Conservation (phyloP, 2,329 filamentous ascomycete genomes). For the Claviceps capensis region DNA sequence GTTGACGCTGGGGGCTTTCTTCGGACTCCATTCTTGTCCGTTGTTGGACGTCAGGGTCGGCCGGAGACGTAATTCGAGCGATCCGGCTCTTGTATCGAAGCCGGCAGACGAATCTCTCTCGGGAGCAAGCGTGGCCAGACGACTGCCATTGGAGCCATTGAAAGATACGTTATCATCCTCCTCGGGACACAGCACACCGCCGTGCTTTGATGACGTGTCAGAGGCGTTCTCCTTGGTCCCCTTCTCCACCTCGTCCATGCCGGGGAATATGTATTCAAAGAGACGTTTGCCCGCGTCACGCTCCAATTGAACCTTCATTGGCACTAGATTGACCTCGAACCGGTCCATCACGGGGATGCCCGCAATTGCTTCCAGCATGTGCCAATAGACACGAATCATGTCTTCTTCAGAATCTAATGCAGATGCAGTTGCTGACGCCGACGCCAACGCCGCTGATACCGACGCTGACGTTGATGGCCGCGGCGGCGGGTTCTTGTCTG, state of each 20-base stretch:
- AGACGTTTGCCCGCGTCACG: conserved; percentile 82
- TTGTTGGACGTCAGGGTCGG: conserved; percentile 60
- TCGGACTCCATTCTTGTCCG: conserved; percentile 19
- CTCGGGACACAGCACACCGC: conserved; percentile 7
- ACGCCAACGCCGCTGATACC: neutral
- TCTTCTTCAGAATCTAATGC: conserved; percentile 38
- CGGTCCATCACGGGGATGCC: conserved; percentile 95
- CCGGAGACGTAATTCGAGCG: conserved; percentile 67
- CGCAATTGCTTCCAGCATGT: conserved; percentile 95
- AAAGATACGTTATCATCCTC: conserved; percentile 32
- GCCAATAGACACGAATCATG: conserved; percentile 92
- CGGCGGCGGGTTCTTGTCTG: conserved; percentile 30
- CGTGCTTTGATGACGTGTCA: conserved; percentile 36
- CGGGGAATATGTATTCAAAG: conserved; percentile 96
- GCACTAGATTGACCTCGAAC: conserved; percentile 88
- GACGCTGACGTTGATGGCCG: neutral
- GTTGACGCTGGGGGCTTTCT: conserved; percentile 36
- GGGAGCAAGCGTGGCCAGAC: conserved; percentile 21
- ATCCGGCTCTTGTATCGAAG: conserved; percentile 52
- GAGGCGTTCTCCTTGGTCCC: conserved; percentile 40
- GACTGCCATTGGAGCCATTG: conserved; percentile 22
- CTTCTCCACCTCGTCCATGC: conserved; percentile 48
- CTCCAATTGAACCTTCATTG: conserved; percentile 86
- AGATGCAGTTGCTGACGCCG: conserved; percentile 10
- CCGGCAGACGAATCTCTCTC: conserved; percentile 31